Conservation (phyloP, 495 filamentous ascomycete genomes). For the Coniosporium apollinis region DNA sequence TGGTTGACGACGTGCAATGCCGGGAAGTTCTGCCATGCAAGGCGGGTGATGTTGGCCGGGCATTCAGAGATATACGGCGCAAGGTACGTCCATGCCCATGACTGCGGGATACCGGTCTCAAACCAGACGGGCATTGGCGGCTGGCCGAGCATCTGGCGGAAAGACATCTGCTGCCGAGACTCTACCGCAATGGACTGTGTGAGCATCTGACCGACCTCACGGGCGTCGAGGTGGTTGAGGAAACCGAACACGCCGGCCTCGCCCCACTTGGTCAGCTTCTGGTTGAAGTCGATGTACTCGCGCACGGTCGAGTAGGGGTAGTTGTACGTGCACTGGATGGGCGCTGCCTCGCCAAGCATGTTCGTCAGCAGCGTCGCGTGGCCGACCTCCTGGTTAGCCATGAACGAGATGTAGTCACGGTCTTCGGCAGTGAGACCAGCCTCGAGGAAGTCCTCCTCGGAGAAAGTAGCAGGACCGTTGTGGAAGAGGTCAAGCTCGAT, state of each 20-base stretch:
- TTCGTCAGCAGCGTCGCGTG: slow-evolving; percentile 67
- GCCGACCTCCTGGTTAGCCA: slow-evolving; percentile 73
- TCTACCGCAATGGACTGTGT: slow-evolving; percentile 65
- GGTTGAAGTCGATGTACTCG: slow-evolving; percentile 74
- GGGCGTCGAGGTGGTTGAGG: slow-evolving; percentile 61
- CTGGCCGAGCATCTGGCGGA: slow-evolving; percentile 71
- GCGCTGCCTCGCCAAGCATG: slow-evolving; percentile 58
- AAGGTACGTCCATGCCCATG: slow-evolving; percentile 73
- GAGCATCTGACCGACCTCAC: slow-evolving; percentile 55
- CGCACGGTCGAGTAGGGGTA: slow-evolving; percentile 63
- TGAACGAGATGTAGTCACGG: slow-evolving; percentile 57
- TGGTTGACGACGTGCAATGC: slow-evolving; percentile 58
- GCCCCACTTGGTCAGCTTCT: slow-evolving; percentile 68
- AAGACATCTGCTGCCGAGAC: slow-evolving; percentile 74
- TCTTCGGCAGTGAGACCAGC: slow-evolving; percentile 54
- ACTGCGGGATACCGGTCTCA: slow-evolving; percentile 64
- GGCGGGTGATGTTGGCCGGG: slow-evolving; percentile 52
- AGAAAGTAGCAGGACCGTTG: slow-evolving; percentile 58
- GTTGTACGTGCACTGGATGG: slow-evolving; percentile 62
- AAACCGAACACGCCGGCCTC: slow-evolving; percentile 78
- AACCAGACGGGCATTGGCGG: slow-evolving; percentile 82
- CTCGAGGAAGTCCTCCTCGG: slow-evolving; percentile 47
- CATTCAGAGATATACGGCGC: slow-evolving; percentile 74
- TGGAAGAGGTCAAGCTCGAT: slow-evolving; percentile 83
- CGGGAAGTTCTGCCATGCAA: slow-evolving; percentile 85